Evolutionary conservation across 179 eudicot species (phyloP), one percentile per base, ranked within the genome.

Genomic region (Patellifolia procumbens): DNA sequence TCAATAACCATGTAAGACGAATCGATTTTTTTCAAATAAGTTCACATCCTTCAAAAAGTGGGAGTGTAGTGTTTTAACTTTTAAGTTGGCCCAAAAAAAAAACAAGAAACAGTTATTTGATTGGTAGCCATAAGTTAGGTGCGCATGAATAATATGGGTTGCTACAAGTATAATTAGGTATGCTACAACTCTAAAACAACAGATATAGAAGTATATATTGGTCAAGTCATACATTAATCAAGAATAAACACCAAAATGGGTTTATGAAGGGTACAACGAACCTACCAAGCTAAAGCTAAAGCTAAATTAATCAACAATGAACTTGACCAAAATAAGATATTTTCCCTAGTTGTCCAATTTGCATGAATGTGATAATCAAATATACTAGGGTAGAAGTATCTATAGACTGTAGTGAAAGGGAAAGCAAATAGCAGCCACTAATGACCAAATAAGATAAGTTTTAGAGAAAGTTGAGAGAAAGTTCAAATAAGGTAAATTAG

Each of bases 361-460:
- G 62, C 65, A 76, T 19, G 52, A 34, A 62, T 31, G 46, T 4
- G 26, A 15, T 43, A 43, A 24, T 24, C 20, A 67, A 24, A 17
- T 6, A 19, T 70, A 46, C 70, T 28, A 72, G 24, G 66, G 11
- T 72, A 45, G 20, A 19, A 34, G 28, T 74, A 5, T 6, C 16
- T 29, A 45, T 56, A 10, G 11, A 10, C 37, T 43, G 15, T 20
- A 61, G 28, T 77, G 73, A 74, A 34, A 31, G 64, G 24, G 53
- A 82, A 51, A 56, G 52, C 45, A 26, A 74, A 43, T 26, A 76
- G 82, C 72, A 71, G 76, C 76, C 83, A 62, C 68, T 52, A 69
- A 60, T 69, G 75, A 80, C 65, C 24, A 49, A 34, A 65, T 34
- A 70, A 48, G 15, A 43, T 39, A 71, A 31, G 43, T 35, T n/a